Evolutionary conservation across 108 stramenopile genomes (phyloP).

Genomic region (Aurantiochytrium sp.): DNA sequence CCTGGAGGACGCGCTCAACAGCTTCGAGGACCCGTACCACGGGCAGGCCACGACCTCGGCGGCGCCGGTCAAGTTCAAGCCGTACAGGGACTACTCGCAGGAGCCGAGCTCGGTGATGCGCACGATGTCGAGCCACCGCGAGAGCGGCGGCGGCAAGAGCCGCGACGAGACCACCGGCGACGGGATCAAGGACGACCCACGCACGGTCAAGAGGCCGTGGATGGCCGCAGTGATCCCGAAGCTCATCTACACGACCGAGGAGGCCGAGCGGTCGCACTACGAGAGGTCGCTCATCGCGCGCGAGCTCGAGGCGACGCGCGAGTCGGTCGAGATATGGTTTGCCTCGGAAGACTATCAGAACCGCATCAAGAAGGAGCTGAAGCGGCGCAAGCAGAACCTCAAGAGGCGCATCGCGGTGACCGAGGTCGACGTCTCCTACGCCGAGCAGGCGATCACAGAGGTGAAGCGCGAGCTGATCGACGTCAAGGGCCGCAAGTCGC

Average conservation of each 20-base stretch:
- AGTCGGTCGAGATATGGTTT: background rate
- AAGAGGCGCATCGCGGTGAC: background rate
- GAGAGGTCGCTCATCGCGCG: background rate
- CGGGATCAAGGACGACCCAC: background rate
- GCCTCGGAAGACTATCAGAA: background rate
- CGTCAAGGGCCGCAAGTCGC: background rate
- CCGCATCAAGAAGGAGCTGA: background rate
- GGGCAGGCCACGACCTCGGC: background rate
- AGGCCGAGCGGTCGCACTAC: background rate
- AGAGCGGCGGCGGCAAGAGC: no score
- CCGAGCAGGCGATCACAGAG: background rate
- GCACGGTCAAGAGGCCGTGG: background rate
- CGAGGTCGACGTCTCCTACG: background rate
- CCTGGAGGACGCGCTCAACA: background rate
- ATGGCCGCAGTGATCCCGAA: conserved; percentile 2
- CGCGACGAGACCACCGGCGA: no score
- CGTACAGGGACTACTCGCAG: background rate
- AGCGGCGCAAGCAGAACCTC: background rate
- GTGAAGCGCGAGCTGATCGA: background rate
- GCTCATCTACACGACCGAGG: conserved; percentile 19
- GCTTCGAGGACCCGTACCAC: background rate
- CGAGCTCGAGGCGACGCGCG: background rate
- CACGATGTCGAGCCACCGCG: background rate
- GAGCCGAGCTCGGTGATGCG: background rate
- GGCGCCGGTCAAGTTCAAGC: background rate